Evolutionary conservation across 2,329 filamentous ascomycete genomes (phyloP), one percentile per base, ranked within the genome.

Genomic region (Aschersonia sp.): DNA sequence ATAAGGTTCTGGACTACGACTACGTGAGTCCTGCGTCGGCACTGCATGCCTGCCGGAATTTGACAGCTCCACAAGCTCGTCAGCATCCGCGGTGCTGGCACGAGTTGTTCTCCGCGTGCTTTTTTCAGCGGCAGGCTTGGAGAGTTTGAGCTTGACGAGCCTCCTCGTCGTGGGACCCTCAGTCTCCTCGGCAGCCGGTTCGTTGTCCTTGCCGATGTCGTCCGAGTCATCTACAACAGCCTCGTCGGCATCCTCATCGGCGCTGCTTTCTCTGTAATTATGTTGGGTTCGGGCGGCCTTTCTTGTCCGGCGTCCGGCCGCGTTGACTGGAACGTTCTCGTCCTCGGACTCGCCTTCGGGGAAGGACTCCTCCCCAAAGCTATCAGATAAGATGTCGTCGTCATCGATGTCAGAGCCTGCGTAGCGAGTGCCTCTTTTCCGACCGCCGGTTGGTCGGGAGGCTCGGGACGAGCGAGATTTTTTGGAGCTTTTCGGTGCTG

Each of bases 391-490:
- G 33, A 74, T 69, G 5, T 78, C 74, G 47, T 78, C 76, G 30
- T 78, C 76, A 5, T 78, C 75, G 46, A 82, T 78, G 53, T 82
- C 79, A 2, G 78, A 81, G 8, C 76, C 79, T 46, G 65, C 58
- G 53, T 83, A 82, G 51, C 61, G 68, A 46, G 59, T 60, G 40
- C 58, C 57, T 46, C 65, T 67, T 55, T 62, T 68, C 30, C 63
- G 60, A 39, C 37, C 32, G 30, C 44, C 45, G 14, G 60, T 53
- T 4, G 63, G 51, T 46, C 56, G 58, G 12, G 58, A 56, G 39
- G 60, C 56, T 47, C 62, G 64, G 5, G 67, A 61, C 32, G 67
- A 60, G 30, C 68, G 67, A 5, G 64, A 56, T 47, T 69, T 70
- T 53, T 69, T 73, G 47, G 62, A 62, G 50, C 52, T 62, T 50